Evolutionary conservation across 805 yeast genomes (phyloP).

Genomic region (Saturnispora saitoi): DNA sequence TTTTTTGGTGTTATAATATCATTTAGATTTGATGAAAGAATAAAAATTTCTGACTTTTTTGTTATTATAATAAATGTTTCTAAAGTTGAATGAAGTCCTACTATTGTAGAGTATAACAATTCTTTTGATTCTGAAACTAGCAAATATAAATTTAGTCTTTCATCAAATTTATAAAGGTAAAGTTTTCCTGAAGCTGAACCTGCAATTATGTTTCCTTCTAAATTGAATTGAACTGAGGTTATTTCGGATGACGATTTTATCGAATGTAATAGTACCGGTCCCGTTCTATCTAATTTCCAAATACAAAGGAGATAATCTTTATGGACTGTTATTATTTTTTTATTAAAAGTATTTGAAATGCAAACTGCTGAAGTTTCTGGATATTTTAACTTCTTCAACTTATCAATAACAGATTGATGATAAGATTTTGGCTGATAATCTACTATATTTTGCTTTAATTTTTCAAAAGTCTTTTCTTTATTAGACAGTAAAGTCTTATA

Average conservation of each 20-base stretch:
- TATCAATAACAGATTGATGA: slow-evolving; percentile 5
- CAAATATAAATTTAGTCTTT: neutral
- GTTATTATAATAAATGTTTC: slow-evolving; percentile 21
- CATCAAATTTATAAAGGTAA: slow-evolving; percentile 29
- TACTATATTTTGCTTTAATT: slow-evolving; percentile 8
- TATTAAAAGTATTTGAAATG: neutral
- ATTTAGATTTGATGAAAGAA: slow-evolving; percentile 20
- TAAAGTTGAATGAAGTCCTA: slow-evolving; percentile 20
- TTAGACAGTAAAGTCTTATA: slow-evolving; percentile 3
- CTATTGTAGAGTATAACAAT: slow-evolving; percentile 14
- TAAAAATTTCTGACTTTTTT: slow-evolving; percentile 16
- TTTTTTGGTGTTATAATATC: slow-evolving; percentile 7
- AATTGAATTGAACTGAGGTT: slow-evolving; percentile 30
- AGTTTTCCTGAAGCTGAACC: slow-evolving; percentile 44
- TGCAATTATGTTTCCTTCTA: slow-evolving; percentile 34
- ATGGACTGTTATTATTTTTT: slow-evolving; percentile 9
- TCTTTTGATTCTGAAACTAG: neutral
- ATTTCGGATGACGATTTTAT: slow-evolving; percentile 35
- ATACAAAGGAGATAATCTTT: slow-evolving; percentile 7
- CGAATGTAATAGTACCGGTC: slow-evolving; percentile 9
- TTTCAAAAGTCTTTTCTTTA: slow-evolving; percentile 6
- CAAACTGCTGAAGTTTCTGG: slow-evolving; percentile 6
- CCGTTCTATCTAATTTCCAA: slow-evolving; percentile 18
- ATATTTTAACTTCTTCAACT: neutral
- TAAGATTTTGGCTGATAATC: neutral